These are phyloP conservation scores for Breviolum minutum DNA, from an alignment of 73 alveolate species.

Conservation along the genomic window DNA sequence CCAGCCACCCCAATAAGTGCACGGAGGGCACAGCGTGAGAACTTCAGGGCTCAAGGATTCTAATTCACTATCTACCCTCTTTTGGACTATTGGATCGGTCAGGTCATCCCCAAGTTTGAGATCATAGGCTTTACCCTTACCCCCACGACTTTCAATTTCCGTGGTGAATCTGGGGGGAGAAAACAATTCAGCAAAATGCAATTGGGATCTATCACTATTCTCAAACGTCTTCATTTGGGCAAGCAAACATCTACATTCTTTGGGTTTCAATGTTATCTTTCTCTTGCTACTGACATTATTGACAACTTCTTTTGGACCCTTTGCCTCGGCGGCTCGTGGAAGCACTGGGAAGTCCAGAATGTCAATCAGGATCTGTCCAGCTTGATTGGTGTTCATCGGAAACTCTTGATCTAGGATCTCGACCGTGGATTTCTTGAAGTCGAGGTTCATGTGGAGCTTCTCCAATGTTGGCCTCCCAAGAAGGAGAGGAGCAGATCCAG, in stretches of 20 bases:
- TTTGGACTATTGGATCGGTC: not conserved
- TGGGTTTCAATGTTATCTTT: not conserved
- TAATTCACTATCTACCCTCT: not conserved
- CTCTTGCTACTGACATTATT: not conserved
- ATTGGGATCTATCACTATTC: not conserved
- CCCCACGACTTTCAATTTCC: not conserved
- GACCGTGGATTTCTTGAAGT: not conserved
- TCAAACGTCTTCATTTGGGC: not conserved
- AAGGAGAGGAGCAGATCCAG: not conserved
- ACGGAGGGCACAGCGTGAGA: slow-evolving; percentile 12
- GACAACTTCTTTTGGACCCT: too few relatives aligned
- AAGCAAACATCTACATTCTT: not conserved
- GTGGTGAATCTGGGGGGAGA: not conserved
- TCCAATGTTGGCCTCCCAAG: slow-evolving; percentile 29
- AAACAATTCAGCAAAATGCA: not conserved
- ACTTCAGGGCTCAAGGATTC: not conserved
- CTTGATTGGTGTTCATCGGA: slow-evolving; percentile 8
- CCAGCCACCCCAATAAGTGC: slow-evolving; percentile 29
- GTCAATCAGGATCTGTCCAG: not conserved
- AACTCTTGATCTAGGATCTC: not conserved
- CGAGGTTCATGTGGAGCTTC: not conserved
- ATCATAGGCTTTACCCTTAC: not conserved
- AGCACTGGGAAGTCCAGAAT: not conserved
- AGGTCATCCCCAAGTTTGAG: not conserved
- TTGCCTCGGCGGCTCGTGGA: too few relatives aligned